Percentiles rank a stretch among this genome's conserved stretches.
Evolutionary conservation across 202 grass and related monocot species (phyloP).

Genomic region (Hordeum pubiflorum): DNA sequence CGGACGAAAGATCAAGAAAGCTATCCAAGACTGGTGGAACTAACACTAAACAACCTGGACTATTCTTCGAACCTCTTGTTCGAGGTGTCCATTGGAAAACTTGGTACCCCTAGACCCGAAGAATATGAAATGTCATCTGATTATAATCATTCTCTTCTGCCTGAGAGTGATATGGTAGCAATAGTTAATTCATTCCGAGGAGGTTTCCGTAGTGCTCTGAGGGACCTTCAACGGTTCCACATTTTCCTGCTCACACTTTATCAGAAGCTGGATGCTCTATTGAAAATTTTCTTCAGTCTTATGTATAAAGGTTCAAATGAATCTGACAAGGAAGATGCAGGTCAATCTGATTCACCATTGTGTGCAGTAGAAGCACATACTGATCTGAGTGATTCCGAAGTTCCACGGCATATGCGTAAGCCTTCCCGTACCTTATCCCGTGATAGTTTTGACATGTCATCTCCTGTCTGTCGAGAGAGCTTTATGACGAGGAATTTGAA

Average conservation of each 20-base stretch:
- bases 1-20: slow-evolving; percentile 74
- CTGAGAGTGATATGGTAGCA: slow-evolving; percentile 49
- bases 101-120: slow-evolving; percentile 51
- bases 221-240: slow-evolving; percentile 79
- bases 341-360: slow-evolving; percentile 44
- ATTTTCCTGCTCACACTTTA: slow-evolving; percentile 80
- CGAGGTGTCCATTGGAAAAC: slow-evolving; percentile 74
- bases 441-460: slow-evolving; percentile 52
- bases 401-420: slow-evolving; percentile 43
- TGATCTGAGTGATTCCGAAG: slow-evolving; percentile 50
- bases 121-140: slow-evolving; percentile 36
- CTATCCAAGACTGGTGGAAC: slow-evolving; percentile 76
- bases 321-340: slow-evolving; percentile 55
- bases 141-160: slow-evolving; percentile 23
- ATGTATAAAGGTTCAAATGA: slow-evolving; percentile 59
- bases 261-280: slow-evolving; percentile 72
- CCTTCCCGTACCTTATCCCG: slow-evolving; percentile 39
- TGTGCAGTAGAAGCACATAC: slow-evolving; percentile 27
- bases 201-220: slow-evolving; percentile 72
- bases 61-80: slow-evolving; percentile 82
- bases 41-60: slow-evolving; percentile 63
- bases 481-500: slow-evolving; percentile 45
- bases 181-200: slow-evolving; percentile 66
- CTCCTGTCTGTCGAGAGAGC: slow-evolving; percentile 59
- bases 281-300: slow-evolving; percentile 60